Base-by-base conservation (phyloP, 768 basidiomycete species). In the Rhodocollybia butyracea region DNA sequence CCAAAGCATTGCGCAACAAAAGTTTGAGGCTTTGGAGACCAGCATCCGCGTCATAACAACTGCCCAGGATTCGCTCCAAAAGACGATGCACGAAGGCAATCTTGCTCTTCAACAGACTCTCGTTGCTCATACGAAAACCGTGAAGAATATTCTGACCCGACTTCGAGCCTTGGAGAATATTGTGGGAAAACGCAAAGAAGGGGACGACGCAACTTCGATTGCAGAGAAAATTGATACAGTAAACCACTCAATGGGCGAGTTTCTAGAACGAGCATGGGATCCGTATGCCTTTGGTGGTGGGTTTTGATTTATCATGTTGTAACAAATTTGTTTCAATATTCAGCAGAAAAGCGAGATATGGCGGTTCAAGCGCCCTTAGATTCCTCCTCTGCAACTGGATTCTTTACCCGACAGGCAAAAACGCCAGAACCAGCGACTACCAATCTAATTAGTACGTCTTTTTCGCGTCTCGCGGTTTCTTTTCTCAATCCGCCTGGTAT, bases 281-380 rank as follows among this genome's bases (percentile, higher is more conserved):
- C 51, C 51, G 24, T 53, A 39, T 29, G 51, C 51, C 19, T 5
- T 40, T 29, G 12, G 15, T 19, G 51, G 51, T 53, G n/a, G 30
- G 51, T 42, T n/a, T 22, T 22, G 11, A 15, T 13, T 21, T 7
- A 29, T 21, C 17, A 3, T 26, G 5, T n/a, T 5, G 13, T 2
- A 10, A n/a, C n/a, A n/a, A n/a, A n/a, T n/a, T n/a, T n/a, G n/a
- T n/a, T n/a, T n/a, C n/a, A n/a, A n/a, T n/a, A n/a, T n/a, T n/a
- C n/a, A n/a, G n/a, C n/a, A 12, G 24, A n/a, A 19, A 53, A 29
- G 22, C 40, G 42, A 19, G 51, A 53, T 42, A 32, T 53, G 40
- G 39, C n/a, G n/a, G n/a, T n/a, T n/a, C n/a, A n/a, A n/a, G 34
- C 22, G 32, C 24, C 5, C 43, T 45, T 8, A 27, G 43, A 27